Evolutionary conservation across 805 yeast species (phyloP), one percentile per base, ranked within the genome.

Genomic region (Candida insectorum): DNA sequence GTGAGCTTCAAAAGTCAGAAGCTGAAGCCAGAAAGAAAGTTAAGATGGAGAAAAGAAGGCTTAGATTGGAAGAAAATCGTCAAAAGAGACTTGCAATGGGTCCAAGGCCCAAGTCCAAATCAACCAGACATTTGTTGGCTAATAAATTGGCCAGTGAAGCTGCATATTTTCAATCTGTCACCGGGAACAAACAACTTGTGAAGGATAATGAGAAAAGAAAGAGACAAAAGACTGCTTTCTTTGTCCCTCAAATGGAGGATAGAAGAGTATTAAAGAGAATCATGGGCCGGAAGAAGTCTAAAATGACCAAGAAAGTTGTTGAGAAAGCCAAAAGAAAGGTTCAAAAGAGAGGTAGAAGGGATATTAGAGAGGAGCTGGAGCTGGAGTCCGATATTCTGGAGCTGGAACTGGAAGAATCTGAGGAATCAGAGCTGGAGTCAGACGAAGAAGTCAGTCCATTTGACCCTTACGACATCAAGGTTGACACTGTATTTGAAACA

Each of bases 151-250:
- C 37, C 58, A 51, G 65, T 1, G 51, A 49, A 17, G 32, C 37
- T 8, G 37, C 28, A 6, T 61, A 63, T 47, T 65, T 65, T 33
- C 70, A 65, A 41, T 56, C 64, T 16, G 57, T 65, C n/a, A 53
- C 60, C 3, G 72, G 71, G 11, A 58, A 65, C 35, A 53, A 53
- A 4, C 45, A 50, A 17, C 30, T 41, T 12, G 52, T 65, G n/a
- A 50, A 54, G 36, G 45, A 44, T 11, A 67, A 68, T 16, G 57
- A 49, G 15, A 62, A 60, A 41, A 48, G 70, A 28, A 50, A 51
- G 32, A 40, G 69, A 17, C 48, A 43, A 14, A 57, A 52, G 19
- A 46, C 64, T 1, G 43, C 43, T 12, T 51, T 49, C 31, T 57
- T 42, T 27, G 47, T 44, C 6, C 64, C 66, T 6, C 61, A 51